These are phyloP conservation scores for Picochlorum costavermella DNA, from an alignment of 139 green algal species.

Conservation along the genomic window DNA sequence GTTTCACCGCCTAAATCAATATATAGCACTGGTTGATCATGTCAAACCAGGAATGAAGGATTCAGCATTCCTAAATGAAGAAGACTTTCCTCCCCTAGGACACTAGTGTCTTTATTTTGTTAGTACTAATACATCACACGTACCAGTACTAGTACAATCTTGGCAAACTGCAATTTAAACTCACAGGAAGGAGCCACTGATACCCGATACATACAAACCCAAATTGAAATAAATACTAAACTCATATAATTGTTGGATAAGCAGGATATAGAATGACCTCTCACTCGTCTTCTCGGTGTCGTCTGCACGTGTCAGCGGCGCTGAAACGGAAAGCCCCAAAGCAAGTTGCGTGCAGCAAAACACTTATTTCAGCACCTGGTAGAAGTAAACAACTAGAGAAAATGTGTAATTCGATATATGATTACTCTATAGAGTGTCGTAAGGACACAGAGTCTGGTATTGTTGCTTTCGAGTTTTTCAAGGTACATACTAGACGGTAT, in stretches of 20 bases:
- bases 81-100: neutral
- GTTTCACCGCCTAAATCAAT: neutral
- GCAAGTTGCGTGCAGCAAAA: conserved; percentile 58
- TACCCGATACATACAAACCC: neutral
- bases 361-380: conserved; percentile 43
- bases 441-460: conserved; percentile 38
- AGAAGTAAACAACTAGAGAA: conserved; percentile 29
- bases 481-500: too few relatives aligned
- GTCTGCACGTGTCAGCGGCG: conserved; percentile 23
- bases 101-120: neutral
- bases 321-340: conserved; percentile 24
- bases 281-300: neutral
- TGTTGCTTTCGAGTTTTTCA: conserved; percentile 24
- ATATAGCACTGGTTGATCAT: neutral
- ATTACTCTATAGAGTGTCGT: conserved; percentile 29
- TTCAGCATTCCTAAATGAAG: neutral
- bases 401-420: conserved; percentile 35
- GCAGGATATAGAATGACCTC: neutral
- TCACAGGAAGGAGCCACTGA: too few relatives aligned
- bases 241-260: neutral
- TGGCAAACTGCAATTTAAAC: too few relatives aligned
- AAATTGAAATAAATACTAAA: neutral
- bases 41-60: neutral
- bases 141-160: too few relatives aligned
- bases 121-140: too few relatives aligned